Evolutionary conservation across 1,139 yeast genomes (phyloP).

Genomic region (Taphrina confusa): DNA sequence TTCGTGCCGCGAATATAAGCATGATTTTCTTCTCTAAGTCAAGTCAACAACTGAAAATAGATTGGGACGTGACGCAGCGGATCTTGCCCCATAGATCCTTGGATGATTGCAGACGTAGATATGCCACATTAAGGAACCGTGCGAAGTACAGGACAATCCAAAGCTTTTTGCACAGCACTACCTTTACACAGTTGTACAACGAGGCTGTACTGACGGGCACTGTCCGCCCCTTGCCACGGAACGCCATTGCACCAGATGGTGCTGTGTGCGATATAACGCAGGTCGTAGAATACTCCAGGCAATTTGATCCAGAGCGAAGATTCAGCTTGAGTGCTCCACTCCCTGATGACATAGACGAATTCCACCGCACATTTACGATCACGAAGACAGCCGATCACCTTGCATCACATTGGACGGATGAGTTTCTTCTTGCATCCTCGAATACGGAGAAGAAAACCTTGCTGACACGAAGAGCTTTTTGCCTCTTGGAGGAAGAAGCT

Average conservation of each 20-base stretch:
- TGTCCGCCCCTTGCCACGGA: slow-evolving; percentile 9
- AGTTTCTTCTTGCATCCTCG: neutral
- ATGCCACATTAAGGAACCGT: slow-evolving; percentile 7
- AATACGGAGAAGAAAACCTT: neutral
- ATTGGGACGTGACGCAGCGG: slow-evolving; percentile 5
- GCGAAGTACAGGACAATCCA: neutral
- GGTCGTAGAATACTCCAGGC: slow-evolving; percentile 15
- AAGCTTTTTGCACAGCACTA: neutral
- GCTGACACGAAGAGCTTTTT: neutral
- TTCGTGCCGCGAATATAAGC: slow-evolving; percentile 19
- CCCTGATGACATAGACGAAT: neutral
- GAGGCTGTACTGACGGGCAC: slow-evolving; percentile 10
- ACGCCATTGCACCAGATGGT: neutral
- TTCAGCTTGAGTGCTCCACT: neutral
- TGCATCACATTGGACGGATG: slow-evolving; percentile 1
- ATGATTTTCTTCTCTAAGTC: slow-evolving; percentile 7
- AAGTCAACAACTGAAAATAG: slow-evolving; percentile 1
- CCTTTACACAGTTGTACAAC: slow-evolving; percentile 17
- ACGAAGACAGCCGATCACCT: neutral
- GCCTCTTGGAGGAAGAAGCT: neutral
- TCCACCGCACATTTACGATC: neutral
- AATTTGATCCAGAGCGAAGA: slow-evolving; percentile 6
- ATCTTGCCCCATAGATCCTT: neutral
- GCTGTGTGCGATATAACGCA: neutral
- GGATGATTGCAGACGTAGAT: neutral